These are phyloP conservation scores for Sparassis latifolia DNA, from an alignment of 1,284 basidiomycete species.

Conservation along the genomic window DNA sequence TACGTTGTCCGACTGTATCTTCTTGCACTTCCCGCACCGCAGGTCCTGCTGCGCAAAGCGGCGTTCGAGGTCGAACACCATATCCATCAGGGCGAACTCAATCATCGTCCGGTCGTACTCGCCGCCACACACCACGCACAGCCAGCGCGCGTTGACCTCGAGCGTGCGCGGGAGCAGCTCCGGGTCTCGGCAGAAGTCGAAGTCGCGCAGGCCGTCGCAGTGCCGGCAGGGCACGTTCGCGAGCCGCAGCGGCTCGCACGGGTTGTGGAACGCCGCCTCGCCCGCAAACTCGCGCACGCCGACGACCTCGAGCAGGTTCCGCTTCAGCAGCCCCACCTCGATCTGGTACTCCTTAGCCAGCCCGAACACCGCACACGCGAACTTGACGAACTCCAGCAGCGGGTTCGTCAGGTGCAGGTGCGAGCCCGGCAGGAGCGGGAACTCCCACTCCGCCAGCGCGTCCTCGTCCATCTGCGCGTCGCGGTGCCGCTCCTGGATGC, in stretches of 20 bases:
- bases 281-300: conserved; percentile 84
- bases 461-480: conserved; percentile 57
- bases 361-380: conserved; percentile 74
- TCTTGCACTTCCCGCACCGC: conserved; percentile 82
- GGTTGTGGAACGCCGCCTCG: conserved; percentile 85
- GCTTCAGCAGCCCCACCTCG: conserved; percentile 85
- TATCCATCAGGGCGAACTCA: conserved; percentile 81
- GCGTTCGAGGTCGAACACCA: conserved; percentile 67
- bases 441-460: conserved; percentile 56
- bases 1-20: conserved; percentile 84
- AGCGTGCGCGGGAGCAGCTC: conserved; percentile 67
- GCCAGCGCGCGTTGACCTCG: conserved; percentile 50
- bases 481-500: conserved; percentile 61
- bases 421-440: conserved; percentile 87
- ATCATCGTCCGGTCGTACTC: conserved; percentile 86
- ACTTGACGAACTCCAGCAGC: conserved; percentile 88
- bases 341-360: conserved; percentile 76
- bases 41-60: conserved; percentile 88
- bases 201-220: conserved; percentile 86
- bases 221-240: conserved; percentile 86
- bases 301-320: conserved; percentile 86
- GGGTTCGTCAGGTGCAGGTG: conserved; percentile 74
- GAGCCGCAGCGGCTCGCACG: conserved; percentile 87
- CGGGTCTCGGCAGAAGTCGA: conserved; percentile 93
- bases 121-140: conserved; percentile 66